Percentiles rank a stretch among this genome's conserved stretches.
These are phyloP conservation scores for Mimosa pudica DNA, from an alignment of 306 rosid genomes.

Conservation along the genomic window DNA sequence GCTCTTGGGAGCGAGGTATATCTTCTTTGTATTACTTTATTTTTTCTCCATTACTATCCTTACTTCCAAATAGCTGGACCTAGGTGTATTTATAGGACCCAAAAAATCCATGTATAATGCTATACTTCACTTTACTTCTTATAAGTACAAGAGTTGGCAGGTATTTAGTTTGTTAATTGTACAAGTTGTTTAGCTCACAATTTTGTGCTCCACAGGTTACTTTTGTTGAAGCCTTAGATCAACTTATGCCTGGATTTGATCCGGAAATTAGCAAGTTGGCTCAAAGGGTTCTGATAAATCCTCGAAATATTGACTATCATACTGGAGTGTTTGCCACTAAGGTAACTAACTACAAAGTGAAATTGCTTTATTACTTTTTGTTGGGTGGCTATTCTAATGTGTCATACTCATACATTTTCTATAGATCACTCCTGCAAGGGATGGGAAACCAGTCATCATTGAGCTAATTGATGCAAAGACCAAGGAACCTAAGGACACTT, in stretches of 20 bases:
- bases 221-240: constrained; percentile 93
- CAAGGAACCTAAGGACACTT: constrained; percentile 80
- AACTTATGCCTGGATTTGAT: constrained; percentile 99
- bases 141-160: background rate
- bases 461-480: constrained; percentile 98
- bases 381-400: constrained; percentile 19
- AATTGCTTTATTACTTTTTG: constrained; percentile 30
- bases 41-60: constrained; percentile 15
- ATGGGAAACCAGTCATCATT: constrained; percentile 89
- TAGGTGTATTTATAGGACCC: constrained; percentile 3
- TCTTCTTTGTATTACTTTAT: constrained; percentile 23
- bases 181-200: constrained; percentile 24
- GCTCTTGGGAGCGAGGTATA: constrained; percentile 99
- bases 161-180: constrained; percentile 25
- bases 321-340: constrained; percentile 95
- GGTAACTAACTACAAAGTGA: constrained; percentile 53
- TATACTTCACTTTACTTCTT: background rate
- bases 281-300: constrained; percentile 91
- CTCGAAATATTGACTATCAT: constrained; percentile 87
- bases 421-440: constrained; percentile 97
- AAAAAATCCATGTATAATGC: background rate
- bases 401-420: constrained; percentile 26
- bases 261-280: constrained; percentile 99
- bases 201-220: constrained; percentile 72
- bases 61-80: constrained; percentile 24